Conservation (phyloP, 257 asterid genomes). For the Nemophila menziesii region DNA sequence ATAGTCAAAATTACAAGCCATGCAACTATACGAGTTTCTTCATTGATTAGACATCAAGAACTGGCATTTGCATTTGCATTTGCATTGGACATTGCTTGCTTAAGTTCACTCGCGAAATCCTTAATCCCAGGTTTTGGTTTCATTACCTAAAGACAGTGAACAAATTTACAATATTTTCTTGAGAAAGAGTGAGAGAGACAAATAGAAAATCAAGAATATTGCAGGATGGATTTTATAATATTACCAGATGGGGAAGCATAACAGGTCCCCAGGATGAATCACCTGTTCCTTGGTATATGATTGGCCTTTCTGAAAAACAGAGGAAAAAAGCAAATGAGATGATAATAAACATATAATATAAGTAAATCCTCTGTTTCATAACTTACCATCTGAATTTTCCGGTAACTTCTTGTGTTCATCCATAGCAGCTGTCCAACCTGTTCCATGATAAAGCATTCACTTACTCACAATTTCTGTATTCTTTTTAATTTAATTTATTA, state of each 20-base stretch:
- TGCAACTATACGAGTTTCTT: slow-evolving; percentile 8
- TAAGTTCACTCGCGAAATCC: slow-evolving; percentile 72
- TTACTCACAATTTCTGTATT: slow-evolving; percentile 1
- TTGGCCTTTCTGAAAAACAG: slow-evolving; percentile 60
- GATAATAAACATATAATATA: too few species aligned
- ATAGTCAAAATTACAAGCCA: background rate
- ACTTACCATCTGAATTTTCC: slow-evolving; percentile 78
- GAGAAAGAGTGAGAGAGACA: background rate
- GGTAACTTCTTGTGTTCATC: slow-evolving; percentile 55
- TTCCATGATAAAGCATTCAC: background rate
- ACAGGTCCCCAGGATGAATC: slow-evolving; percentile 56
- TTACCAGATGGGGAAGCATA: slow-evolving; percentile 77
- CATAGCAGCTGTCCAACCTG: slow-evolving; percentile 85
- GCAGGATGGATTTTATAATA: slow-evolving; percentile 2
- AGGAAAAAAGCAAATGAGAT: background rate
- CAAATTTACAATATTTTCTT: slow-evolving; percentile 3
- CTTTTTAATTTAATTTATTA: too few species aligned
- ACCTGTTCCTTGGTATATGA: slow-evolving; percentile 45
- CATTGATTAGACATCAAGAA: too few species aligned
- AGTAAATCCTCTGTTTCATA: background rate
- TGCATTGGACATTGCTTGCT: slow-evolving; percentile 48
- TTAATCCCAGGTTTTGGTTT: slow-evolving; percentile 39
- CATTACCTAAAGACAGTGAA: slow-evolving; percentile 33
- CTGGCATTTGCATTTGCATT: slow-evolving; percentile 18
- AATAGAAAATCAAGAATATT: background rate